Evolutionary conservation across 306 rosid genomes (phyloP), one percentile per base, ranked within the genome.

Genomic region (Sicyos edulis): DNA sequence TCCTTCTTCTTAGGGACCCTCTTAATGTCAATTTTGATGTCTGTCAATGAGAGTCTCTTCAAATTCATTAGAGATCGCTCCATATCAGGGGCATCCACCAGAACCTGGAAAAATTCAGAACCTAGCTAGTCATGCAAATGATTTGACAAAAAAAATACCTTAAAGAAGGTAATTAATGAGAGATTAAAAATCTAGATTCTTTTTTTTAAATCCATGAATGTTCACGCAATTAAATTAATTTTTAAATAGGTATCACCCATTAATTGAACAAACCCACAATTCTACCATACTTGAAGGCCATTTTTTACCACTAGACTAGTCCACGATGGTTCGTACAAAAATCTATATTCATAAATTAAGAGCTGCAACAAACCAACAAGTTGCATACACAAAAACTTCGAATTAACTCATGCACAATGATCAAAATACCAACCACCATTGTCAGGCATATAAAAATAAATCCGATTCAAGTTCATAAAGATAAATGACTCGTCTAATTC

Each of bases 1-100:
- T 91, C 97, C 76, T 91, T 93, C 87, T 93, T 93, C 86, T 87
- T 89, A 0, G 97, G 97, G 4, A 87, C 85, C 81, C 99, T 91
- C 85, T 91, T 91, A 10, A 93, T 93, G 34, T 95, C 97, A 77
- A 91, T 80, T 79, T 91, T 95, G 60, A 95, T 81, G 78, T 95
- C 99, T 0, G 99, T 95, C 14, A 95, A 86, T 0, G 97, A 88
- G 60, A 95, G 92, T 73, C 99, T 95, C 89, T 95, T 95, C 77
- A 95, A 86, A 34, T 95, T 95, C 83, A 89, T 78, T 32, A 81
- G 95, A 12, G 89, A 71, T 51, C 99, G 84, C 60, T 83, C 99
- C 89, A 83, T 87, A 10, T 91, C 96, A 16, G 99, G 99, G 12
- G 99, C 83, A 80, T 95, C 97, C 0, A 95, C 97, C 32, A 95